Base-by-base conservation (phyloP, 1,284 basidiomycete species). In the Sanguinoderma infundibulare region DNA sequence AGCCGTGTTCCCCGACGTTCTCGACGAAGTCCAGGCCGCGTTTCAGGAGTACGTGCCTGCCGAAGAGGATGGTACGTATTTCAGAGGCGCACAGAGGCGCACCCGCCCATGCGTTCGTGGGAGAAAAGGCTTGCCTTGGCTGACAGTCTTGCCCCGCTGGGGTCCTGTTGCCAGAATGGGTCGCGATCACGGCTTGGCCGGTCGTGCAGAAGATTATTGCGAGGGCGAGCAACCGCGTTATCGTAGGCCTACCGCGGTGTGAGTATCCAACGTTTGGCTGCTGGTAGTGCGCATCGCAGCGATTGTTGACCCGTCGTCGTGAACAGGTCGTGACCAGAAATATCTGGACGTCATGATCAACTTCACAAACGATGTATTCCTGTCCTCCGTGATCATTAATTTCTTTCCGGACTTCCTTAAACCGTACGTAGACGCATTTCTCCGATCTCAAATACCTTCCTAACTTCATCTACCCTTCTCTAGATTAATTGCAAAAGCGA, bases 21-120 rank as follows among this genome's bases (percentile, higher is more conserved):
- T 70, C 9, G 74, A 76, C 40, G 75, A 77, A 55, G 70, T 75
- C 32, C 40, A 54, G 1, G 49, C 55, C 17, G 73, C 70, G 8
- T 73, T 72, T 59, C 53, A 68, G 26, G 67, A 72, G 40, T 55
- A 53, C 50, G 52, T 68, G 61, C 60, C 66, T 64, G 32, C 59
- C 20, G 36, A 64, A 58, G 50, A 60, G 44, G 51, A 62, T 17
- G 61, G 70, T 63, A 63, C 58, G 39, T 67, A 3, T 20, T n/a
- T n/a, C n/a, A n/a, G n/a, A n/a, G n/a, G n/a, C n/a, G n/a, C n/a
- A n/a, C n/a, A n/a, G n/a, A n/a, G n/a, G n/a, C n/a, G n/a, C n/a
- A n/a, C n/a, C n/a, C n/a, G n/a, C n/a, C n/a, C n/a, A n/a, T 20
- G 1, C 35, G 20, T n/a, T 15, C 36, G 39, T 26, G n/a, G 40